A percentile compares a stretch with the other conserved stretches of the same genome.
Evolutionary conservation across 2,329 filamentous ascomycete genomes (phyloP).

Genomic region (Xylaria hypoxylon): DNA sequence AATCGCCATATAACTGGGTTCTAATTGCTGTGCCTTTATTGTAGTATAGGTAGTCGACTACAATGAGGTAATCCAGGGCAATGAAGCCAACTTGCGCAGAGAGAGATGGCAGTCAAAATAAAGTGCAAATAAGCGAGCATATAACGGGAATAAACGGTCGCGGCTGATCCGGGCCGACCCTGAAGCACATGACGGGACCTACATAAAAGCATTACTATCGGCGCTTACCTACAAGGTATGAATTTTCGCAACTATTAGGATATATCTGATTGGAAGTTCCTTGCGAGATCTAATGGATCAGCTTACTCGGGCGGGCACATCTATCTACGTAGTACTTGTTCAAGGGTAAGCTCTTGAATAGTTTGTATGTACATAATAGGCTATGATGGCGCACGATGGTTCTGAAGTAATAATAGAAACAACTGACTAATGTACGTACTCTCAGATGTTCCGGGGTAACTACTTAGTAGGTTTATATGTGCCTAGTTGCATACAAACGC

Average conservation of each 20-base stretch:
- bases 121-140: background rate
- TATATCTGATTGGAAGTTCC: background rate
- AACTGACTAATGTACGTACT: too few relatives aligned
- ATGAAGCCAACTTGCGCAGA: background rate
- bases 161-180: slow-evolving; percentile 10
- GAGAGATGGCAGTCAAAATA: slow-evolving; percentile 13
- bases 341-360: background rate
- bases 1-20: too few relatives aligned
- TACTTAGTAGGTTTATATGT: too few relatives aligned
- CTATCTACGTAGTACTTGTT: background rate
- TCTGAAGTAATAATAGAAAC: too few relatives aligned
- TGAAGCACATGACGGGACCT: background rate
- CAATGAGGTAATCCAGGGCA: background rate
- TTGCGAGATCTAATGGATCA: background rate
- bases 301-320: background rate
- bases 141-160: background rate
- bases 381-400: too few relatives aligned
- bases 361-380: too few relatives aligned
- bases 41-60: background rate
- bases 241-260: too few relatives aligned
- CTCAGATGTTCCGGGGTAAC: too few relatives aligned
- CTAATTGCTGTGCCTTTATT: too few relatives aligned
- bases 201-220: background rate
- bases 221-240: too few relatives aligned
- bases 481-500: too few relatives aligned